phyloP scores from a whole-genome alignment of 306 rosid species.

The Cicer cuneatum region DNA sequence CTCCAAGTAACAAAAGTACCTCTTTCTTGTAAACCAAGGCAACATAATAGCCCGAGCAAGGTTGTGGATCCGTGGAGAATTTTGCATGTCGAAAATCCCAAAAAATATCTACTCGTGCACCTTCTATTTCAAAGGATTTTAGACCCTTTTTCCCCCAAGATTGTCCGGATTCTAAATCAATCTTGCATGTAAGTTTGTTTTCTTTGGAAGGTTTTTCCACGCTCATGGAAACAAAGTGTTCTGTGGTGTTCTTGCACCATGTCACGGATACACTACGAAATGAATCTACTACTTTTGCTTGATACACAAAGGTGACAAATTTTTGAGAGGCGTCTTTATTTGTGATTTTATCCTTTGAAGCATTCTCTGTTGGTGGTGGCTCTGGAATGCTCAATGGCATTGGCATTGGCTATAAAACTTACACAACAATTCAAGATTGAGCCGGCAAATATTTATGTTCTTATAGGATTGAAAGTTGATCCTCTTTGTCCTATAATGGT shows the following conservation, averaged over 20 bases:
- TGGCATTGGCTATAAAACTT: background rate
- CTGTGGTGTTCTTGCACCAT: slow-evolving; percentile 56
- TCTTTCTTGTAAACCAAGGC: slow-evolving; percentile 63
- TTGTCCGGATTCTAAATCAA: slow-evolving; percentile 56
- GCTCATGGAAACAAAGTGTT: slow-evolving; percentile 52
- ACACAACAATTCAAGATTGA: slow-evolving; percentile 20
- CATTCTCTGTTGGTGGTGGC: slow-evolving; percentile 39
- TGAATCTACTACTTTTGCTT: slow-evolving; percentile 49
- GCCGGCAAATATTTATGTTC: slow-evolving; percentile 36
- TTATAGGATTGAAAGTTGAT: slow-evolving; percentile 33
- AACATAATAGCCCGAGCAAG: slow-evolving; percentile 66
- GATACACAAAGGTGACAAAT: slow-evolving; percentile 51
- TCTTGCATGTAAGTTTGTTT: slow-evolving; percentile 51
- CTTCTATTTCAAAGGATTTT: slow-evolving; percentile 57
- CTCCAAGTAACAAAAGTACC: slow-evolving; percentile 61
- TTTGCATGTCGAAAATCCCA: slow-evolving; percentile 68
- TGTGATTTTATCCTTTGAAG: slow-evolving; percentile 7
- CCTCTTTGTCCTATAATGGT: slow-evolving; percentile 31
- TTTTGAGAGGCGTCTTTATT: slow-evolving; percentile 36
- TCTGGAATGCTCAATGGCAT: slow-evolving; percentile 37
- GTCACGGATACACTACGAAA: slow-evolving; percentile 44
- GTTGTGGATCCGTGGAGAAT: slow-evolving; percentile 51
- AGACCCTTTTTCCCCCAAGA: slow-evolving; percentile 75
- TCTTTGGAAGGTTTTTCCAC: slow-evolving; percentile 49
- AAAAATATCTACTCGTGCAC: slow-evolving; percentile 55